Evolutionary conservation across 2,329 filamentous ascomycete genomes (phyloP).

Genomic region (Pyrenophora tritici-repentis): DNA sequence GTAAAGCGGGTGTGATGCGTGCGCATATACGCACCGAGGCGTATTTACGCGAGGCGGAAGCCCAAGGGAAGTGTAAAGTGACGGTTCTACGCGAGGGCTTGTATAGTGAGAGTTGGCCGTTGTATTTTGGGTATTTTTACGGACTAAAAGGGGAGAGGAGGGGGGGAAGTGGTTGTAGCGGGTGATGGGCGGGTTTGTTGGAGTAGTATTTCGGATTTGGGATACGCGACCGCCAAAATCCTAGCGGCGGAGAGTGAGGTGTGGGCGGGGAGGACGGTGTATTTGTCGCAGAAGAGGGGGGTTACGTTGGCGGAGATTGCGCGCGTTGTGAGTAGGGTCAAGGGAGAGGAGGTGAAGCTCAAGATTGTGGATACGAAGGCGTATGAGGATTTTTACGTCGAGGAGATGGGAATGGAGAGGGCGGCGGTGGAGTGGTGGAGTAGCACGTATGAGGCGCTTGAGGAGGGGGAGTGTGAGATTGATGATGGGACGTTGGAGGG

Average conservation of each 20-base stretch:
- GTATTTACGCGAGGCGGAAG: slow-evolving; percentile 43
- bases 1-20: slow-evolving; percentile 52
- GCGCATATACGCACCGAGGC: slow-evolving; percentile 54
- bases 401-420: slow-evolving; percentile 44
- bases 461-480: slow-evolving; percentile 51
- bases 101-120: slow-evolving; percentile 55
- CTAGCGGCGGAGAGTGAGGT: slow-evolving; percentile 39
- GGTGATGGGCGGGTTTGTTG: slow-evolving; percentile 52
- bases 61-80: slow-evolving; percentile 24
- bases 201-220: slow-evolving; percentile 53
- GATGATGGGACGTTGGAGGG: slow-evolving; percentile 49
- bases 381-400: slow-evolving; percentile 50
- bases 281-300: slow-evolving; percentile 42
- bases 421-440: slow-evolving; percentile 54
- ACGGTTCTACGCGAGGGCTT: slow-evolving; percentile 53
- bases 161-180: slow-evolving; percentile 46
- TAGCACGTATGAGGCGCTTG: slow-evolving; percentile 52
- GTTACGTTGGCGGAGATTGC: slow-evolving; percentile 39
- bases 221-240: slow-evolving; percentile 50
- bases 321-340: slow-evolving; percentile 31
- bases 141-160: slow-evolving; percentile 41
- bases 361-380: slow-evolving; percentile 47
- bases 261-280: slow-evolving; percentile 47
- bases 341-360: slow-evolving; percentile 39
- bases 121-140: slow-evolving; percentile 54